Percentiles rank a stretch among this genome's conserved stretches.
phyloP scores from a whole-genome alignment of 306 rosid species.

The Crotalaria pallida region DNA sequence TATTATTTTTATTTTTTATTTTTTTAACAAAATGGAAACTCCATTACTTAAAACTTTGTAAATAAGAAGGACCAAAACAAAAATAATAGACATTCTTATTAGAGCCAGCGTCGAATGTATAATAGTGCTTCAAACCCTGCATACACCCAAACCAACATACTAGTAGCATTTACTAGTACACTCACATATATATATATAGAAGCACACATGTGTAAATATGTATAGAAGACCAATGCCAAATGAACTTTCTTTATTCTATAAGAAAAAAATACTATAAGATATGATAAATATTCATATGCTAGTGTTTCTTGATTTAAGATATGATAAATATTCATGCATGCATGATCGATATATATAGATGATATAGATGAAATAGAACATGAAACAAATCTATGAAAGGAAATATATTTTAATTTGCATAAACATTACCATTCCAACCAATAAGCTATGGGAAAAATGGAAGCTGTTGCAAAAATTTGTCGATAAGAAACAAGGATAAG shows the following conservation, averaged over 20 bases:
- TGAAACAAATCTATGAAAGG: background rate
- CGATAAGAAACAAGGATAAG: conserved; percentile 76
- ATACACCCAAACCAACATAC: background rate
- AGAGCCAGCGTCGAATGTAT: background rate
- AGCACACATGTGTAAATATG: no score
- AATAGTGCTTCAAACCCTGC: background rate
- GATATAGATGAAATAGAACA: background rate
- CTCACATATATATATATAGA: background rate
- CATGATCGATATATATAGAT: no score
- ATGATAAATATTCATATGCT: no score
- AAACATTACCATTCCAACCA: conserved; percentile 72
- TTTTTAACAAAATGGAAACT: background rate
- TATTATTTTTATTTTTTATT: no score
- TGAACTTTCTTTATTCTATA: no score
- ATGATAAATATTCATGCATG: conserved; percentile 5
- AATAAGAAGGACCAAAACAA: background rate
- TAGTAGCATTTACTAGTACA: background rate
- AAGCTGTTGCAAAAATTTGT: conserved; percentile 58
- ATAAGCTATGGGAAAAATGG: conserved; percentile 73
- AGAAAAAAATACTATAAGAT: no score
- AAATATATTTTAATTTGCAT: no score
- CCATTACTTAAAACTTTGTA: background rate
- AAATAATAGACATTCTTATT: background rate
- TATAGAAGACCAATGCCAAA: no score
- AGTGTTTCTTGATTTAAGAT: background rate